Base-by-base conservation (phyloP, 257 asterid species). In the Lavandula angustifolia region DNA sequence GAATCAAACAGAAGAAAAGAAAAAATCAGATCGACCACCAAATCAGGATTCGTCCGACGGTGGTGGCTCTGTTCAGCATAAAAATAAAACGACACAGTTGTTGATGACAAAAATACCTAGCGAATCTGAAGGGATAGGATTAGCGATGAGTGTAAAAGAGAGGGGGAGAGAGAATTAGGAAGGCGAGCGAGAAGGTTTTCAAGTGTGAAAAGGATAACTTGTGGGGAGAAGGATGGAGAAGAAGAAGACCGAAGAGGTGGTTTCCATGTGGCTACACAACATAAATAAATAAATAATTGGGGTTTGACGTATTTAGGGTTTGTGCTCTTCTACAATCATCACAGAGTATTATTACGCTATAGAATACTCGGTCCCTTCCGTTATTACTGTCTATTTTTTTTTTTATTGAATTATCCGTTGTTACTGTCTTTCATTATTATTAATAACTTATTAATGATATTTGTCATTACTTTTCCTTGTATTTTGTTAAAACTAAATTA, bases 231-330 rank as follows among this genome's bases (percentile, higher is more conserved):
- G 58, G 41, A 33, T 42, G 65, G 35, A 18, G 72, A 64, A 11
- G 63, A 64, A 12, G 67, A 70, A 9, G 64, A 44, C 29, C 35
- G 69, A 60, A 0, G 50, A 63, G 81, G 78, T 62, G 71, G 75
- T 67, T 78, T 78, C 80, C 72, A 47, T 64, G 78, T 78, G 75
- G 75, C 62, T 77, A 50, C 80, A 75, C 80, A 75, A 62, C 57
- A 6, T 17, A 66, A 66, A 70, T 54, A 68, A 67, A 71, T 27
- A n/a, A n/a, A n/a, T n/a, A n/a, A n/a, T n/a, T n/a, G n/a, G n/a
- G n/a, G n/a, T n/a, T n/a, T n/a, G n/a, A n/a, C n/a, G n/a, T n/a
- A n/a, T n/a, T n/a, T n/a, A n/a, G n/a, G n/a, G n/a, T n/a, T n/a
- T n/a, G n/a, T n/a, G n/a, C n/a, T n/a, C n/a, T n/a, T n/a, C n/a